Evolutionary conservation across 352 stramenopile genomes (phyloP).

Genomic region (Phytophthora palmivora): DNA sequence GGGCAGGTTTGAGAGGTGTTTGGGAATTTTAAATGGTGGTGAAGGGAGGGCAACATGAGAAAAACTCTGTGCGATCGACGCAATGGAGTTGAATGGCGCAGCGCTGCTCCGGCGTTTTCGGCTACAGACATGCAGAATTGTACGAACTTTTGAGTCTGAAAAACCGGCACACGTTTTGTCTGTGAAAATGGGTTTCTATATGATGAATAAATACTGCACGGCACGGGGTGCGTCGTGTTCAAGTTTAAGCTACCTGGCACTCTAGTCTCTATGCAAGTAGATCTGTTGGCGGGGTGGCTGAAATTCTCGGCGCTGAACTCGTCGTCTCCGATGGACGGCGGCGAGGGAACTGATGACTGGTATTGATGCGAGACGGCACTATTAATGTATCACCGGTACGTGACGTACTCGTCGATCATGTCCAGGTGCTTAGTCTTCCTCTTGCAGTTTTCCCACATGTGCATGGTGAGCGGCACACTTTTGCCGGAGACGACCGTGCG

Average conservation of each 20-base stretch:
- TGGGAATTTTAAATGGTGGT: conserved; percentile 4
- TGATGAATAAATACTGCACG: conserved; percentile 34
- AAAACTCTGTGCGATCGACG: too few relatives aligned
- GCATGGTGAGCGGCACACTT: conserved; percentile 51
- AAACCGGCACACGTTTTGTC: conserved; percentile 1
- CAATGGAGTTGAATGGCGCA: conserved; percentile 1
- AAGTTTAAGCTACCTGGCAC: conserved; percentile 24
- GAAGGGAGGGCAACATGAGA: background rate
- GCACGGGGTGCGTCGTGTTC: conserved; percentile 18
- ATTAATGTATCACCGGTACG: conserved; percentile 51
- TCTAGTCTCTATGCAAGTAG: too few relatives aligned
- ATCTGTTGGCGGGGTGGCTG: conserved; percentile 11
- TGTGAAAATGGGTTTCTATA: conserved; percentile 1
- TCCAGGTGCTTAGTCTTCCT: conserved; percentile 47
- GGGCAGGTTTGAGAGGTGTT: conserved; percentile 23
- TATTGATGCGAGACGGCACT: background rate
- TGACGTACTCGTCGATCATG: conserved; percentile 57
- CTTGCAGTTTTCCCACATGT: conserved; percentile 59
- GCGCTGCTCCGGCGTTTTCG: conserved; percentile 6
- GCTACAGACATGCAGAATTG: conserved; percentile 4
- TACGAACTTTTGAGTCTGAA: conserved; percentile 22
- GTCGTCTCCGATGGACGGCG: conserved; percentile 19
- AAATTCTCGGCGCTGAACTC: conserved; percentile 22
- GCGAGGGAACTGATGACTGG: conserved; percentile 12
- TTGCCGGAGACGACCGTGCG: conserved; percentile 52